Evolutionary conservation across 176 grass and related monocot genomes (phyloP).

Genomic region (Carex scoparia): DNA sequence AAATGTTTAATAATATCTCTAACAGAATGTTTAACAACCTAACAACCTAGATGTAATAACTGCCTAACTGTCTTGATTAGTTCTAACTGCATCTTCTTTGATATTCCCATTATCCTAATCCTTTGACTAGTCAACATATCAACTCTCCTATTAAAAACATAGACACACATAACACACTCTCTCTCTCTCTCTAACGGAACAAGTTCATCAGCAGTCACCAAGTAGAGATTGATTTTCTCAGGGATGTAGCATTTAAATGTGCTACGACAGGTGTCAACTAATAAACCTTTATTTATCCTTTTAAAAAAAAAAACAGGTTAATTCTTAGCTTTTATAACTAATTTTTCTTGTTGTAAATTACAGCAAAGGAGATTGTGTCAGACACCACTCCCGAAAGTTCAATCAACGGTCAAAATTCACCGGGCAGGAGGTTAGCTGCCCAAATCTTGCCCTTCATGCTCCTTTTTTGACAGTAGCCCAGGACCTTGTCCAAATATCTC

Average conservation of each 20-base stretch:
- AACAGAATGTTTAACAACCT: too few relatives aligned
- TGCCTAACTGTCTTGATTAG: too few relatives aligned
- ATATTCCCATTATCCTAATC: too few relatives aligned
- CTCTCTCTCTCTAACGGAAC: slow-evolving; percentile 35
- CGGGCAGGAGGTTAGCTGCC: not conserved
- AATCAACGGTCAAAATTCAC: not conserved
- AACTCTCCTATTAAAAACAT: too few relatives aligned
- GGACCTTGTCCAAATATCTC: too few relatives aligned
- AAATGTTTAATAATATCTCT: too few relatives aligned
- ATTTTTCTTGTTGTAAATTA: not conserved
- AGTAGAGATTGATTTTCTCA: slow-evolving; percentile 71
- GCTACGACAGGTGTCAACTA: slow-evolving; percentile 54
- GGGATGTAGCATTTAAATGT: slow-evolving; percentile 53
- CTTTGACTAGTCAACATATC: too few relatives aligned
- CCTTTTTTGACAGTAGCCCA: too few relatives aligned
- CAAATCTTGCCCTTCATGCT: too few relatives aligned
- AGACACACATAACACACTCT: not conserved
- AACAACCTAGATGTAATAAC: too few relatives aligned
- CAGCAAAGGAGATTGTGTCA: slow-evolving; percentile 17
- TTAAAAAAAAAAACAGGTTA: not conserved
- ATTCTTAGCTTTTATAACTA: not conserved
- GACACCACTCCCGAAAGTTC: not conserved
- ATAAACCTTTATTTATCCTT: not conserved
- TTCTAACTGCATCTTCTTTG: too few relatives aligned
- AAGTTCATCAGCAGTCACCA: slow-evolving; percentile 77